These are phyloP conservation scores for Scutellaria barbata DNA, from an alignment of 257 asterid species.

Conservation along the genomic window DNA sequence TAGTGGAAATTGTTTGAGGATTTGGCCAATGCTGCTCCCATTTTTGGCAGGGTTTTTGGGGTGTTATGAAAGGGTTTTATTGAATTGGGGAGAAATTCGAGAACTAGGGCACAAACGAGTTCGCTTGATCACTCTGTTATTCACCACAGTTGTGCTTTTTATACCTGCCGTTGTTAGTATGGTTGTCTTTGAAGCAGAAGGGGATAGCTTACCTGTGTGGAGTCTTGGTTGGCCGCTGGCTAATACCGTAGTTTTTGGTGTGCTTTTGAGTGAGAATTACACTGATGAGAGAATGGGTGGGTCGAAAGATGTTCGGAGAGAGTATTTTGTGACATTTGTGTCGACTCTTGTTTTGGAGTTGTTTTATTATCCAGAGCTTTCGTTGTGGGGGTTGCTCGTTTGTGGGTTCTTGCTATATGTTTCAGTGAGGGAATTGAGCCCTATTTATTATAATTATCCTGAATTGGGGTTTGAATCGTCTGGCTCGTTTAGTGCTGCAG, in stretches of 20 bases:
- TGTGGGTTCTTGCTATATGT: conserved; percentile 81
- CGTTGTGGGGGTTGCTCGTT: conserved; percentile 85
- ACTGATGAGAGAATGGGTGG: conserved; percentile 59
- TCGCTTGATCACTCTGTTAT: conserved; percentile 70
- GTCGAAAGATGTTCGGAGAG: conserved; percentile 67
- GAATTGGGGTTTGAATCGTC: conserved; percentile 74
- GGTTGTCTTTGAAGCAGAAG: conserved; percentile 83
- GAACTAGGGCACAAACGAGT: conserved; percentile 74
- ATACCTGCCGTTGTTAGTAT: conserved; percentile 83
- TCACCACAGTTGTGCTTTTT: conserved; percentile 64
- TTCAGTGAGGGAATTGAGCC: conserved; percentile 70
- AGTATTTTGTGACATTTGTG: conserved; percentile 71
- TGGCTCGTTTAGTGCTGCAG: conserved; percentile 48
- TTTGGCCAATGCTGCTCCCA: conserved; percentile 93
- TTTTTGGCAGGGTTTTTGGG: conserved; percentile 84
- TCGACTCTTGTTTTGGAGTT: conserved; percentile 81
- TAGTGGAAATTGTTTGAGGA: conserved; percentile 67
- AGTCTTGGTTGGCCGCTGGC: conserved; percentile 86
- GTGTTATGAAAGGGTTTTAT: conserved; percentile 65
- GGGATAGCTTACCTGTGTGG: conserved; percentile 64
- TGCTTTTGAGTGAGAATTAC: conserved; percentile 87
- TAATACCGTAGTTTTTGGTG: conserved; percentile 87
- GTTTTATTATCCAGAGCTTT: conserved; percentile 82
- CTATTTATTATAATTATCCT: conserved; percentile 51
- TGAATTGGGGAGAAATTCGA: conserved; percentile 61